Percentiles rank a stretch among this genome's conserved stretches.
phyloP scores from a whole-genome alignment of 1,284 basidiomycete genomes.

The Cystobasidium sp. region DNA sequence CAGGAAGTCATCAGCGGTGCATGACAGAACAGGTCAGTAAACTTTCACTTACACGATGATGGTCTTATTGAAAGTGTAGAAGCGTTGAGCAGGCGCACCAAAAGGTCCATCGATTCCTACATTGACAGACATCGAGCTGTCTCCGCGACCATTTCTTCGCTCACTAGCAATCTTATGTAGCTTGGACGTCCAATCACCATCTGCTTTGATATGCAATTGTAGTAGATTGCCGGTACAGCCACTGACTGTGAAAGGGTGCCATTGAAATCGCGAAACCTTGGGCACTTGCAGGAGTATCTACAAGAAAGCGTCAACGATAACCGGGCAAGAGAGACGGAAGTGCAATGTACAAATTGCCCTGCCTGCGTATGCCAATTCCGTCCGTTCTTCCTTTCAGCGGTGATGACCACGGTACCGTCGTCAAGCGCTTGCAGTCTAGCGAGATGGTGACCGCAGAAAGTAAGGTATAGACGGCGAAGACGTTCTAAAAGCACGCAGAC shows the following conservation, averaged over 20 bases:
- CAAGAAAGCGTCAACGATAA: no score
- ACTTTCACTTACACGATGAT: conserved; percentile 18
- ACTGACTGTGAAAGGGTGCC: conserved; percentile 36
- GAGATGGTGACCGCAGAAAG: conserved; percentile 20
- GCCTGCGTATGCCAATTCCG: conserved; percentile 24
- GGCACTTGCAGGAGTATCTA: conserved; percentile 40
- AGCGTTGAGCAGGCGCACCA: conserved; percentile 36
- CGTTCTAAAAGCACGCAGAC: conserved; percentile 11
- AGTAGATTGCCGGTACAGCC: conserved; percentile 19
- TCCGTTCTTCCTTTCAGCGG: conserved; percentile 19
- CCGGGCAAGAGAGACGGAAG: neutral
- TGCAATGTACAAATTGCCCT: conserved; percentile 21
- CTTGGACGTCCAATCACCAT: conserved; percentile 33
- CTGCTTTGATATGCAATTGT: conserved; percentile 36
- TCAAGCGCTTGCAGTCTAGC: conserved; percentile 33
- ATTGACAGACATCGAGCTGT: conserved; percentile 9
- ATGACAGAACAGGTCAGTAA: neutral
- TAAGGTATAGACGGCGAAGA: conserved; percentile 10
- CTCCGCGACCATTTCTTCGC: neutral
- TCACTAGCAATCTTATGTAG: conserved; percentile 18
- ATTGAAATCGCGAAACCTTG: conserved; percentile 26
- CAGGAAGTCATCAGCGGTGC: neutral
- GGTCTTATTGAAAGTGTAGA: conserved; percentile 30
- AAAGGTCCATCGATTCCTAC: conserved; percentile 38
- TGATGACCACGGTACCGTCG: conserved; percentile 25